Evolutionary conservation across 129 eudicot species (phyloP), one percentile per base, ranked within the genome.

Genomic region (Oenanthe sinensis): DNA sequence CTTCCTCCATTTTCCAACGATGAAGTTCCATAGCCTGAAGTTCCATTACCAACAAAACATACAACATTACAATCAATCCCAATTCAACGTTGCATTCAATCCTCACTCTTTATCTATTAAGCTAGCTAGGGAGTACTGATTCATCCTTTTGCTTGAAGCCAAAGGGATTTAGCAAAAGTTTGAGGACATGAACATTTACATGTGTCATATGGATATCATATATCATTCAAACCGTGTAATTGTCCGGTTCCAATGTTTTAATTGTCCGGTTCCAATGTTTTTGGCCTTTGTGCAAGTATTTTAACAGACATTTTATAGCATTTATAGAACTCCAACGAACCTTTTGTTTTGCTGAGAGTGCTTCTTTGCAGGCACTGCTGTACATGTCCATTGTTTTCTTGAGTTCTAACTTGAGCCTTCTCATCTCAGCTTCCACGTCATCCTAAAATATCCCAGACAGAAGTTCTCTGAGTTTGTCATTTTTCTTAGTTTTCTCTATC

Each of bases 341-440:
- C 85, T 87, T 89, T 76, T 89, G 91, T 80, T 87, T 89, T 49
- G 94, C 94, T 33, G 86, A 74, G 36, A 89, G 85, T 78, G 94
- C 94, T 80, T 89, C 94, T 73, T 83, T 89, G 87, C 91, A 87
- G 30, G 94, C 94, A 50, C 84, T 70, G 75, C 89, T 89, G 80
- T 89, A 89, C 94, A 87, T 89, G 28, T 89, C 94, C 89, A 89
- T 89, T 58, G 91, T 89, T 77, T 89, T 91, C 82, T 84, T 85
- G 26, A 87, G 94, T 79, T 87, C 94, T 62, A 76, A 80, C 73
- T 86, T 89, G 24, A 89, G 87, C 82, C 91, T 85, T 49, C 89
- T 85, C 89, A 89, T 87, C 79, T 89, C 94, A 60, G 89, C 89
- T 83, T 89, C 94, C 33, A 87, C 85, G 5, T 89, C 91, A 8